A percentile compares a stretch with the other conserved stretches of the same genome.
phyloP scores from a whole-genome alignment of 129 eudicot genomes.

The Arctium minus region DNA sequence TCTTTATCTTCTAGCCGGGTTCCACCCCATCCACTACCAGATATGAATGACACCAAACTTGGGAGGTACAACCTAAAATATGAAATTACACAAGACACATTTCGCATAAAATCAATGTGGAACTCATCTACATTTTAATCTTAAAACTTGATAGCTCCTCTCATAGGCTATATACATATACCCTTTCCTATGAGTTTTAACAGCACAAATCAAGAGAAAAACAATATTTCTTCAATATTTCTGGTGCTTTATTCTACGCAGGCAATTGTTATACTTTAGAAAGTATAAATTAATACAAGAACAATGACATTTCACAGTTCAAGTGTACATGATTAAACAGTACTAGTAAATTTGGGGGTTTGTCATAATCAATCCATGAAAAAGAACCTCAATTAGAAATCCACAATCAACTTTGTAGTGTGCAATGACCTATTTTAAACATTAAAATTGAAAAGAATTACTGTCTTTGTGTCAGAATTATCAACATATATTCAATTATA shows the following conservation, averaged over 20 bases:
- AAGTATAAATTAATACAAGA: neutral
- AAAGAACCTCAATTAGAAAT: neutral
- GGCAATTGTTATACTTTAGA: neutral
- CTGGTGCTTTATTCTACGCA: neutral
- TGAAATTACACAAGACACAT: neutral
- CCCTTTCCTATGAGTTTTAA: slow-evolving; percentile 2
- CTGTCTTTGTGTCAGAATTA: neutral
- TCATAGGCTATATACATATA: neutral
- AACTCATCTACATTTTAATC: neutral
- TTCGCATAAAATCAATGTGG: neutral
- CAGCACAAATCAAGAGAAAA: neutral
- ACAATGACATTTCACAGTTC: neutral
- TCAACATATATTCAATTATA: slow-evolving; percentile 3
- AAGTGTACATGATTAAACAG: neutral
- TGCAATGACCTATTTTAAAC: slow-evolving; percentile 5
- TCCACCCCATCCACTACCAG: neutral
- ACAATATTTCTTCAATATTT: neutral
- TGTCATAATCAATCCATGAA: neutral
- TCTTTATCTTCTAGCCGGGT: neutral
- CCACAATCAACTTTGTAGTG: neutral
- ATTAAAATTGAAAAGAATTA: neutral
- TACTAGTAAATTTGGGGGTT: neutral
- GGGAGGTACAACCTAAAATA: neutral
- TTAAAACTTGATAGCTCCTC: neutral
- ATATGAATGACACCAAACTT: neutral